Percentiles rank a stretch among this genome's conserved stretches.
phyloP scores from a whole-genome alignment of 2,329 filamentous ascomycete species.

The Trichocomaceae sp. region DNA sequence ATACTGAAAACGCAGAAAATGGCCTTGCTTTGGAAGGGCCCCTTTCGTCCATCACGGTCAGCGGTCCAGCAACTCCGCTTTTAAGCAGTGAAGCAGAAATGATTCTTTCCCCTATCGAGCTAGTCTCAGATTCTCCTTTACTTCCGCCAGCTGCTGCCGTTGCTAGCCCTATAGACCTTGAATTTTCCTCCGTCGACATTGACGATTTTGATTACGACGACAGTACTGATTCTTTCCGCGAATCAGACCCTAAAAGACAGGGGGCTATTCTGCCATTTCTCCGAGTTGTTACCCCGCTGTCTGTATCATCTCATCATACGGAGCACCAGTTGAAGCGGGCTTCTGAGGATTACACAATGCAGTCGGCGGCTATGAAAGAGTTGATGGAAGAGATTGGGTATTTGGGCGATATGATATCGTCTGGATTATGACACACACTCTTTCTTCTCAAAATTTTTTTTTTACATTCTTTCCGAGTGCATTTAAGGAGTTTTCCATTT shows the following conservation, averaged over 20 bases:
- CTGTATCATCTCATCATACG: constrained; percentile 10
- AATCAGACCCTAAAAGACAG: constrained; percentile 33
- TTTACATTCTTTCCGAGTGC: background rate
- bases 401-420: constrained; percentile 42
- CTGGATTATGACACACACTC: constrained; percentile 16
- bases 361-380: constrained; percentile 37
- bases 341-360: constrained; percentile 11
- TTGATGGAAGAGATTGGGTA: constrained; percentile 49
- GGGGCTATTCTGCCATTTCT: constrained; percentile 30
- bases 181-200: constrained; percentile 28
- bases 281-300: constrained; percentile 22
- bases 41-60: constrained; percentile 14
- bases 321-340: constrained; percentile 11
- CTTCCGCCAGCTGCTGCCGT: constrained; percentile 20
- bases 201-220: constrained; percentile 21
- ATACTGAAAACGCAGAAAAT: background rate
- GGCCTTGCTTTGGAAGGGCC: constrained; percentile 13
- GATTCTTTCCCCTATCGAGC: constrained; percentile 21
- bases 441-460: background rate
- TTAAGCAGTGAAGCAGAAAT: constrained; percentile 27
- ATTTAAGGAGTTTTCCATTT: background rate
- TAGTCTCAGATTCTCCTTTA: constrained; percentile 7
- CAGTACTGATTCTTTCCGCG: constrained; percentile 17
- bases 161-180: constrained; percentile 22
- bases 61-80: constrained; percentile 34